Conservation (phyloP, 2,329 filamentous ascomycete species). For the Fusarium sp. region DNA sequence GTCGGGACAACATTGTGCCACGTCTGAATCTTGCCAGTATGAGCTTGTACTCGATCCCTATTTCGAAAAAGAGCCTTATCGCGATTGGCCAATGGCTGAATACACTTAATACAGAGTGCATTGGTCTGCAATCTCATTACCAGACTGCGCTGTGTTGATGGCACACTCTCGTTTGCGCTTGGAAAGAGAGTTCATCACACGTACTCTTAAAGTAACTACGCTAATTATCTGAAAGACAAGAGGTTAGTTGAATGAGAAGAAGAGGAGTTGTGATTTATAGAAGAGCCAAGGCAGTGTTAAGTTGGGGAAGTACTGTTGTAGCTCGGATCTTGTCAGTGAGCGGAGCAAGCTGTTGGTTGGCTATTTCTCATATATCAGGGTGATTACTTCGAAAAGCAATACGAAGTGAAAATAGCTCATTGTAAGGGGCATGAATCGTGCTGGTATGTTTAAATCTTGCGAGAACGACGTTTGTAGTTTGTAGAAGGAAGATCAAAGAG, state of each 20-base stretch:
- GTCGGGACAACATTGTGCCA: not conserved
- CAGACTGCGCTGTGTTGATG: not conserved
- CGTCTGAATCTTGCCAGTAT: not conserved
- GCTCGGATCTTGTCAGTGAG: constrained; percentile 2
- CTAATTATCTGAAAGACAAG: no score
- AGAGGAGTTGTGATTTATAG: not conserved
- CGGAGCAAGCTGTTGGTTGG: not conserved
- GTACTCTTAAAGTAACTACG: not conserved
- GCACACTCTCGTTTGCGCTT: not conserved
- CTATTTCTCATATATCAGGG: not conserved
- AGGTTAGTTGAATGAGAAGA: not conserved
- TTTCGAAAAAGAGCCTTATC: not conserved
- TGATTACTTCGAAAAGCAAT: not conserved
- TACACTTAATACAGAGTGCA: not conserved
- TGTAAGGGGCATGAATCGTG: not conserved
- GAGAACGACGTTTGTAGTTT: not conserved
- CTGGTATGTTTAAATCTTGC: not conserved
- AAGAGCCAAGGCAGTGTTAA: not conserved
- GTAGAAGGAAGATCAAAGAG: not conserved
- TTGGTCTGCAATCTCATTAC: not conserved
- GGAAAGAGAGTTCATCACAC: not conserved
- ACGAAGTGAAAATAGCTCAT: accelerated
- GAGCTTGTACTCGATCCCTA: not conserved
- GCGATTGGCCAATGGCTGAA: not conserved
- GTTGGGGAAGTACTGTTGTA: not conserved